phyloP scores from a whole-genome alignment of 1,284 basidiomycete genomes.

The Leccinum subrobustum region DNA sequence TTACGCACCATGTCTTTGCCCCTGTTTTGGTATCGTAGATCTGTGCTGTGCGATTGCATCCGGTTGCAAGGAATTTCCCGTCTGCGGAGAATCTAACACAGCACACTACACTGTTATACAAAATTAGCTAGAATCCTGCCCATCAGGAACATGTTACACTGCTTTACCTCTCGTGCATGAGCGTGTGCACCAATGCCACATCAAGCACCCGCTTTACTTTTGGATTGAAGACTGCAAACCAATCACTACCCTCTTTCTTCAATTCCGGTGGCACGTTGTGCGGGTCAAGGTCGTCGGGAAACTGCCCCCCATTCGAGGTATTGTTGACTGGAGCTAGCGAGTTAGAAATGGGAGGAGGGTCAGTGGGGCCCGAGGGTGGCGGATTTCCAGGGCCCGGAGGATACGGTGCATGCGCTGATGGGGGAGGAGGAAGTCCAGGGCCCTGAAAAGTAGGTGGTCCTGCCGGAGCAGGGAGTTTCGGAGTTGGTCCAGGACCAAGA shows the following conservation, averaged over 20 bases:
- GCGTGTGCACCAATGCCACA: constrained; percentile 80
- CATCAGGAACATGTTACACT: neutral
- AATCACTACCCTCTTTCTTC: constrained; percentile 87
- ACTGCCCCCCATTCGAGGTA: constrained; percentile 33
- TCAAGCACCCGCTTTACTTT: constrained; percentile 82
- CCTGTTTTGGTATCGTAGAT: constrained; percentile 78
- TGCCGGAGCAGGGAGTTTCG: constrained; percentile 31
- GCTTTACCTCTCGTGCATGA: constrained; percentile 88
- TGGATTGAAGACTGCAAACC: constrained; percentile 94
- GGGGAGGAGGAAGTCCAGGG: constrained; percentile 37
- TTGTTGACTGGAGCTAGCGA: constrained; percentile 29
- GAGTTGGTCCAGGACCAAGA: constrained; percentile 34
- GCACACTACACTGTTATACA: constrained; percentile 62
- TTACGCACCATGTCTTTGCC: constrained; percentile 54
- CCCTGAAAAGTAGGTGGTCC: constrained; percentile 37
- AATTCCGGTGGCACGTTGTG: constrained; percentile 48
- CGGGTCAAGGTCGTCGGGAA: constrained; percentile 50
- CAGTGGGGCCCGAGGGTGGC: constrained; percentile 26
- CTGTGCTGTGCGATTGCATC: constrained; percentile 75
- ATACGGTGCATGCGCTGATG: constrained; percentile 35
- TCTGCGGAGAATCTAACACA: constrained; percentile 84
- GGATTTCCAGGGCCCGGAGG: constrained; percentile 39
- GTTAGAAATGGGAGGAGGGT: constrained; percentile 26
- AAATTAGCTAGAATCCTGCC: constrained; percentile 9
- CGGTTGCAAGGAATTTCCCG: constrained; percentile 75